Evolutionary conservation across 306 rosid species (phyloP).

Genomic region (Boehmeria nivea): DNA sequence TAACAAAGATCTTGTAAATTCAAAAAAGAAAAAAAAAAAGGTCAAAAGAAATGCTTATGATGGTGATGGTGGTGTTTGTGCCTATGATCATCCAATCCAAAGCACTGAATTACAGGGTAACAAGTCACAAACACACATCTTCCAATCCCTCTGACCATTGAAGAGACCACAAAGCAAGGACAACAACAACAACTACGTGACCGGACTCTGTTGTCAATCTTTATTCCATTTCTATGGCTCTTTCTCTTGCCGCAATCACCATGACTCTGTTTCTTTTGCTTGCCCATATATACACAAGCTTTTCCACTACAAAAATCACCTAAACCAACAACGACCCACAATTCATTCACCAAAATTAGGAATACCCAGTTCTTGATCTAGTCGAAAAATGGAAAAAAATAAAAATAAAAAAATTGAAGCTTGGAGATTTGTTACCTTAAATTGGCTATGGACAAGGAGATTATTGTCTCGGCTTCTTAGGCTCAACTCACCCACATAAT

Average conservation of each 20-base stretch:
- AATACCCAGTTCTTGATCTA: not conserved
- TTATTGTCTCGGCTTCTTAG: not conserved
- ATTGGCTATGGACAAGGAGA: not conserved
- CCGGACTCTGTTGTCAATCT: slow-evolving; percentile 13
- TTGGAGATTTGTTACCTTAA: not conserved
- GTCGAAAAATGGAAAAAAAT: not conserved
- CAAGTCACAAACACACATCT: slow-evolving; percentile 62
- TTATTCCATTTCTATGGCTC: slow-evolving; percentile 10
- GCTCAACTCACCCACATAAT: not conserved
- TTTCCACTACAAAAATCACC: slow-evolving; percentile 12
- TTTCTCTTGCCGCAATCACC: not conserved
- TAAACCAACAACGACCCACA: slow-evolving; percentile 15
- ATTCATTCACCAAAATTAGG: not conserved
- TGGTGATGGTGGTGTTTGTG: slow-evolving; percentile 40
- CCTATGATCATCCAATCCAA: slow-evolving; percentile 51
- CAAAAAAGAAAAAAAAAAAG: not conserved
- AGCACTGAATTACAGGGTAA: slow-evolving; percentile 53
- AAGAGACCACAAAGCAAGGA: slow-evolving; percentile 33
- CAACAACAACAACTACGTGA: slow-evolving; percentile 22
- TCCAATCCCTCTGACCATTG: slow-evolving; percentile 48
- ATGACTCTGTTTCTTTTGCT: slow-evolving; percentile 7
- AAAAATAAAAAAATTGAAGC: not conserved
- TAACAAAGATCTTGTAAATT: not conserved
- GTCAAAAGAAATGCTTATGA: slow-evolving; percentile 42
- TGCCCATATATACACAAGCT: slow-evolving; percentile 31